Base-by-base conservation (phyloP, 2,329 filamentous ascomycete species). In the Penicillium frequentans region DNA sequence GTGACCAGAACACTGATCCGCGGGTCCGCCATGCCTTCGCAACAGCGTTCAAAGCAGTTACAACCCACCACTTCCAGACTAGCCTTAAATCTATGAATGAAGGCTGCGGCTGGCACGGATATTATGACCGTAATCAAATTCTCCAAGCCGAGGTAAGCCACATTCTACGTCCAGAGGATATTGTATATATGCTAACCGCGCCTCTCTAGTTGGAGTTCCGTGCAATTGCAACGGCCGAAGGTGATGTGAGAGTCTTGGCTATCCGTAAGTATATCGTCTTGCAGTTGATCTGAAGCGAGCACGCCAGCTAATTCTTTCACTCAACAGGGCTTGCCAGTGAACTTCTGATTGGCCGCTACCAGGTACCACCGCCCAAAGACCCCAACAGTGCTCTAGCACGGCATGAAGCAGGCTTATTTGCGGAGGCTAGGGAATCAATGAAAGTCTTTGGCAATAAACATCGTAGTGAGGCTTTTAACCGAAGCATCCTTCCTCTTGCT, bases 251-350 rank as follows among this genome's bases (percentile, higher is more conserved):
- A 3, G 65, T 61, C 11, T 53, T 65, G 3, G 49, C 52, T 14
- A 66, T 67, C 24, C 53, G 65, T 69, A 57, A 8, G 64, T 64
- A 10, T 5, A 42, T 39, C n/a, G 3, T 39, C 4, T 16, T 19
- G 16, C n/a, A 39, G n/a, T 39, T 5, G 3, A 11, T 10, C 50
- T 29, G 7, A 21, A 5, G 1, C 16, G 13, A 46, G 29, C 13
- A 2, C 24, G 31, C 7, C 26, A 11, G 9, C 19, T 31, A 24
- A 23, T 49, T 8, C 33, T 50, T n/a, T 13, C 2, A 27, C 21
- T 13, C 2, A 3, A 47, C 13, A 70, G 67, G 68, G 7, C 61
- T 70, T 1, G 68, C 62, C 14, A 62, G 59, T 3, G 68, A 70
- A 26, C 58, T 70, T 1, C 48, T 70, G 0, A 31, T 70, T 16